Percentiles rank a stretch among this genome's conserved stretches.
phyloP scores from a whole-genome alignment of 78 protist species.

The Creolimax fragrantissima region DNA sequence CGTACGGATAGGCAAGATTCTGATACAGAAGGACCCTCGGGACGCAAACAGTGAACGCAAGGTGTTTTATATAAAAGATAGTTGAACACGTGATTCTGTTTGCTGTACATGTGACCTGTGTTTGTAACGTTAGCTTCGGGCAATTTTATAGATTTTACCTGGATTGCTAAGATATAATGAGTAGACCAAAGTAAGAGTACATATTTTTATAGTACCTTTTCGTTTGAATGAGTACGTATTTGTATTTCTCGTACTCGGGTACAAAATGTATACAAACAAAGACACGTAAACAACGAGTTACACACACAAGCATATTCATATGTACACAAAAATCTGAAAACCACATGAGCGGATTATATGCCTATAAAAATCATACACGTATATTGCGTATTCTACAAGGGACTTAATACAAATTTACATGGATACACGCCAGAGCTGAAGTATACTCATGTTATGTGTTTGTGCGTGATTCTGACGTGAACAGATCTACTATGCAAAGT shows the following conservation, averaged over 20 bases:
- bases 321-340: no score
- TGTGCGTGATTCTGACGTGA: no score
- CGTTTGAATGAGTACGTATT: not conserved
- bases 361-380: no score
- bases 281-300: not conserved
- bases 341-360: no score
- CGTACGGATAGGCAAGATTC: conserved; percentile 47
- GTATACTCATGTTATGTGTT: no score
- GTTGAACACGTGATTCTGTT: not conserved
- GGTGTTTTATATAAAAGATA: not conserved
- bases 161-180: no score
- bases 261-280: not conserved
- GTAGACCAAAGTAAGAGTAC: not conserved
- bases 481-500: conserved; percentile 25
- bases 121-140: not conserved
- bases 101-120: not conserved
- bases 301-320: not conserved
- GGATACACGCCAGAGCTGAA: no score
- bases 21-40: conserved; percentile 43
- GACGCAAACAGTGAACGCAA: not conserved
- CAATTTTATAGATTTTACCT: no score
- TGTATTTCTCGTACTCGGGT: not conserved
- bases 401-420: no score
- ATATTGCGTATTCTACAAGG: no score
- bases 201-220: not conserved